Evolutionary conservation across 1,139 yeast genomes (phyloP).

Genomic region (Pichia sp.): DNA sequence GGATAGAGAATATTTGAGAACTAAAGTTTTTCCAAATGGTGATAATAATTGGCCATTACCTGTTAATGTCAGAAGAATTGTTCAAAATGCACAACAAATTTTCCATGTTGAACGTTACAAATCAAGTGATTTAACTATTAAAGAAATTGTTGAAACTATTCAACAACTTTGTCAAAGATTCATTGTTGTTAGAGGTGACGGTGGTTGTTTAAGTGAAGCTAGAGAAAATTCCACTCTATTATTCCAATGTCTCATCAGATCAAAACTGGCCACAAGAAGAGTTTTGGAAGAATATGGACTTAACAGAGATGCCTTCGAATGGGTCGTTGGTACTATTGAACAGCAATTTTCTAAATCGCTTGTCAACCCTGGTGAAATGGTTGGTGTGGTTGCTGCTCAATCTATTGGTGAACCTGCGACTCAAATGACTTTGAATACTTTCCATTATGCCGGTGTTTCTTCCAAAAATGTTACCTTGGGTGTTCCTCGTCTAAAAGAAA

Average conservation of each 20-base stretch:
- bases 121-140: conserved; percentile 83
- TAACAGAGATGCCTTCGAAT: conserved; percentile 80
- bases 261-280: conserved; percentile 86
- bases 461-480: conserved; percentile 98
- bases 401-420: conserved; percentile 99
- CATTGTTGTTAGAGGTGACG: conserved; percentile 75
- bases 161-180: conserved; percentile 59
- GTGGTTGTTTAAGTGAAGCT: conserved; percentile 70
- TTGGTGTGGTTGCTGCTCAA: conserved; percentile 98
- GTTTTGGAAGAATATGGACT: conserved; percentile 86
- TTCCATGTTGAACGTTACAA: conserved; percentile 88
- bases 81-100: conserved; percentile 95
- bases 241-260: conserved; percentile 87
- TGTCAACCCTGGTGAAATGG: conserved; percentile 99
- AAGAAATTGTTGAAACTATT: conserved; percentile 74
- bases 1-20: conserved; percentile 78
- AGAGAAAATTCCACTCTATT: conserved; percentile 87
- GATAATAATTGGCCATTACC: conserved; percentile 98
- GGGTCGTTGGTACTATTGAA: conserved; percentile 94
- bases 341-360: conserved; percentile 87
- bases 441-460: conserved; percentile 99
- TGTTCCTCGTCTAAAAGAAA: conserved; percentile 99
- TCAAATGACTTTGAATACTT: conserved; percentile 97
- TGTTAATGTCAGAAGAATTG: conserved; percentile 90
- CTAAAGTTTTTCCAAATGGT: conserved; percentile 80